Base-by-base conservation (phyloP, 2,329 filamentous ascomycete genomes). In the Aspergillus fructus region DNA sequence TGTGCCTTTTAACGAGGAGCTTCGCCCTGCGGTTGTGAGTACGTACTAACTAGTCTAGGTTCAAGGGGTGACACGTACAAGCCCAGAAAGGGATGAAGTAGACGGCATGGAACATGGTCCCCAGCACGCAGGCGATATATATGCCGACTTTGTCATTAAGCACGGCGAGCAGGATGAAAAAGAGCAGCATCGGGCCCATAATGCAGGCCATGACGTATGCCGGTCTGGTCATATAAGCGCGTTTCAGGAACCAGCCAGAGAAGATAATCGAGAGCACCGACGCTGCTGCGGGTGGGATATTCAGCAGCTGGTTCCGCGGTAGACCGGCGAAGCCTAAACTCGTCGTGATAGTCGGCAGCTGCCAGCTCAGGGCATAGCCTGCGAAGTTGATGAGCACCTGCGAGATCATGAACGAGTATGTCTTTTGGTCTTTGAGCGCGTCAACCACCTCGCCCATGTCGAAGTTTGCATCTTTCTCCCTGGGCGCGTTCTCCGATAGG, bases 41-140 rank as follows among this genome's bases (percentile, higher is more conserved):
- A 21, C 21, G 21, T 21, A 21, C 21, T 21, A 21, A 2, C 0
- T 3, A 13, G 17, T 17, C 2, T 13, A 37, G 24, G 41, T 24
- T 6, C 7, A 13, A 11, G 21, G 37, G n/a, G 1, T 7, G 41
- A 3, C n/a, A 58, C 59, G 9, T 54, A 61, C 59, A 61, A 40
- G 59, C 59, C 59, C 56, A 61, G 40, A 60, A 60, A 3, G 59
- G 59, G 30, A 60, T 60, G 34, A 60, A 60, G 23, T 60, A 60
- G 2, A 58, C 59, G 13, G 59, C 13, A 15, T 60, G 43, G 19
- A 58, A 60, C 59, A 61, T 61, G 15, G 58, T 61, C 17, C 59
- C 59, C 4, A 61, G 43, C 12, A 59, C 56, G n/a, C 59, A 59
- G 3, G 59, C 43, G 13, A 61, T 50, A 30, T 61, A 61, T 11